A percentile compares a stretch with the other conserved stretches of the same genome.
Evolutionary conservation across 2,329 filamentous ascomycete genomes (phyloP).

Genomic region (Fusarium drepaniforme): DNA sequence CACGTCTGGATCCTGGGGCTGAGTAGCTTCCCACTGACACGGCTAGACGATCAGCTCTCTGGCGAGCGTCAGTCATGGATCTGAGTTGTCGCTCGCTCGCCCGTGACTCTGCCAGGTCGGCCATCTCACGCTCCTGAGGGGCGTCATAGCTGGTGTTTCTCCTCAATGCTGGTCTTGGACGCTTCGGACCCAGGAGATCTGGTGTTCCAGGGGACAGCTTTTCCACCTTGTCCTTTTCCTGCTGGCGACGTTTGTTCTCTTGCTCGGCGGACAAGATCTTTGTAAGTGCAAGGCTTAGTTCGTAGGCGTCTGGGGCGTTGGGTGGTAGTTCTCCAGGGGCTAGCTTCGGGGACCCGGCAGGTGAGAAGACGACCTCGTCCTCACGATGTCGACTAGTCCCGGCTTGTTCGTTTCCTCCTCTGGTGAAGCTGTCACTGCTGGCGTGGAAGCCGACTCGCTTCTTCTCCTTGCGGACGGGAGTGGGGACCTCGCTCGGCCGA

Average conservation of each 20-base stretch:
- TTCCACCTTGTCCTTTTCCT: slow-evolving; percentile 21
- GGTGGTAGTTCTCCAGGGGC: slow-evolving; percentile 43
- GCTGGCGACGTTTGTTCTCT: slow-evolving; percentile 34
- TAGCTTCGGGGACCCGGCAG: slow-evolving; percentile 42
- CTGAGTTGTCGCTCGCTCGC: slow-evolving; percentile 53
- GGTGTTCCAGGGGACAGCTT: slow-evolving; percentile 24
- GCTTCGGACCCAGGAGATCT: slow-evolving; percentile 32
- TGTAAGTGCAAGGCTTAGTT: slow-evolving; percentile 54
- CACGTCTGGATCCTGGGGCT: slow-evolving; percentile 52
- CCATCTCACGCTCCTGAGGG: slow-evolving; percentile 54
- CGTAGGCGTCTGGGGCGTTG: slow-evolving; percentile 53
- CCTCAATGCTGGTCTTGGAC: slow-evolving; percentile 54
- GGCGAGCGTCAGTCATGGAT: slow-evolving; percentile 55
- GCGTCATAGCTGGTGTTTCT: slow-evolving; percentile 59
- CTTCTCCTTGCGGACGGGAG: slow-evolving; percentile 53
- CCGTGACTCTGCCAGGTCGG: slow-evolving; percentile 54
- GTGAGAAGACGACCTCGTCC: slow-evolving; percentile 42
- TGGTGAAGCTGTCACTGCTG: slow-evolving; percentile 43
- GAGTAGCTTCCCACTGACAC: slow-evolving; percentile 55
- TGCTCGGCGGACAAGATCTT: slow-evolving; percentile 52
- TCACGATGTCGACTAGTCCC: slow-evolving; percentile 17
- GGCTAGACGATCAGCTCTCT: slow-evolving; percentile 55
- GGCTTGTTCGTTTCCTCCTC: slow-evolving; percentile 10
- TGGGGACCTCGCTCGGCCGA: slow-evolving; percentile 45
- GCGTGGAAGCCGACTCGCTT: slow-evolving; percentile 56